Base-by-base conservation (phyloP, 768 basidiomycete genomes). In the Aureoboletus auriporus region DNA sequence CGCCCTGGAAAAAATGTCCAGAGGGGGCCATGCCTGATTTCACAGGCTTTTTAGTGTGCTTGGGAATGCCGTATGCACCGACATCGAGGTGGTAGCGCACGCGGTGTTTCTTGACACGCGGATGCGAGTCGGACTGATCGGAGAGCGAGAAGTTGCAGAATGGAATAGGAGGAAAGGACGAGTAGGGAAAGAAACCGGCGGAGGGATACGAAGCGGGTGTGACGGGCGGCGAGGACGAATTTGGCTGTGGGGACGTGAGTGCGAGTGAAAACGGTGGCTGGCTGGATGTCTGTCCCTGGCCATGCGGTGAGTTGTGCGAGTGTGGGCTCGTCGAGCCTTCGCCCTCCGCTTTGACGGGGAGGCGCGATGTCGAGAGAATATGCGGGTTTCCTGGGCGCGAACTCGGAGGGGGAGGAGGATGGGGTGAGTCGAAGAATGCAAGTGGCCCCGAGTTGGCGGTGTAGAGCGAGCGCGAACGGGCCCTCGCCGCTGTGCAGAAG, bases 31-130 rank as follows among this genome's bases (percentile, higher is more conserved):
- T 54, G 62, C 63, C 69, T 61, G 71, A 51, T 27, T 69, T 66
- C 8, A 38, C 54, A 44, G 56, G 60, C 48, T 46, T 53, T 38
- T 43, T 63, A 6, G 59, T 49, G 35, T 60, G 65, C 65, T 94
- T 94, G 0, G 92, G 84, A 43, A 93, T 88, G 5, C 92, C 92
- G 55, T 89, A 92, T 11, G 89, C 89, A 13, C 86, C 90, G 12
- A 84, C 81, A 42, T 89, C 84, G 31, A 93, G 75, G 53, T 78
- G 73, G 54, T 73, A 78, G 31, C 73, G 61, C 54, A 60, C 61
- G 41, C 58, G 57, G 23, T 64, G 61, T 40, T 65, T 61, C 60
- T 69, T 69, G 46, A 60, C 50, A 37, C 58, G 62, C 33, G 62
- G 65, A 39, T 59, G 63, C 37, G 63, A 63, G 35, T 59, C 62